These are phyloP conservation scores for Pseudogymnoascus sp. DNA, from an alignment of 2,329 filamentous ascomycete species.

Conservation along the genomic window DNA sequence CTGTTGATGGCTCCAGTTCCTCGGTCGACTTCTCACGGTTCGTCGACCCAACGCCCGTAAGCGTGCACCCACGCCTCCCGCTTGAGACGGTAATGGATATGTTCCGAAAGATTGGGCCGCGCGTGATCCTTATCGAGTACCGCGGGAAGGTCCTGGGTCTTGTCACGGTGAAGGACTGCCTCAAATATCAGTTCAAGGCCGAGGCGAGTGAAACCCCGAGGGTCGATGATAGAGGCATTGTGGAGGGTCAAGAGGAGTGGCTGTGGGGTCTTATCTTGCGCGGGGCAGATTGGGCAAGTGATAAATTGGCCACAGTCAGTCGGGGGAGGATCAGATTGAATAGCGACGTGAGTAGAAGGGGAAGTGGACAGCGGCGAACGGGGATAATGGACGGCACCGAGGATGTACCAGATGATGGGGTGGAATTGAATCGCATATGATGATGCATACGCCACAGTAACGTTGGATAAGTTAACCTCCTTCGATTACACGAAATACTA, in stretches of 20 bases:
- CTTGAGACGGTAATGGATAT: conserved; percentile 98
- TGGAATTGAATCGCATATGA: conserved; percentile 36
- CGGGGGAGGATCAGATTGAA: conserved; percentile 51
- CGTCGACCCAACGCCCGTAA: conserved; percentile 81
- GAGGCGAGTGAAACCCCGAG: conserved; percentile 75
- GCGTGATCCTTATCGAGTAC: conserved; percentile 89
- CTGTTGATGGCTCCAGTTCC: conserved; percentile 53
- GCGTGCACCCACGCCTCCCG: conserved; percentile 82
- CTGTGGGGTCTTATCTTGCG: conserved; percentile 54
- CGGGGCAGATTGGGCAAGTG: conserved; percentile 53
- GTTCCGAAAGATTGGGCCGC: conserved; percentile 94
- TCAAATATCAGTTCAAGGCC: conserved; percentile 95
- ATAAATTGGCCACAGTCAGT: conserved; percentile 45
- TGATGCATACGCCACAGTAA: background rate
- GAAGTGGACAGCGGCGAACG: conserved; percentile 24
- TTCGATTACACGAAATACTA: conserved; percentile 8
- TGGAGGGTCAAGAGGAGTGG: conserved; percentile 58
- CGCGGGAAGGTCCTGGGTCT: conserved; percentile 76
- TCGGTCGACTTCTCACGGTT: conserved; percentile 78
- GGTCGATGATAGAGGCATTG: conserved; percentile 46
- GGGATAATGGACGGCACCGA: conserved; percentile 45
- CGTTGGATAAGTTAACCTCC: background rate
- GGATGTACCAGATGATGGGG: conserved; percentile 39
- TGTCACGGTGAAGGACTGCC: conserved; percentile 92
- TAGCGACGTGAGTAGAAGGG: conserved; percentile 24